phyloP scores from a whole-genome alignment of 2,329 filamentous ascomycete genomes.

The Fusarium sp. region DNA sequence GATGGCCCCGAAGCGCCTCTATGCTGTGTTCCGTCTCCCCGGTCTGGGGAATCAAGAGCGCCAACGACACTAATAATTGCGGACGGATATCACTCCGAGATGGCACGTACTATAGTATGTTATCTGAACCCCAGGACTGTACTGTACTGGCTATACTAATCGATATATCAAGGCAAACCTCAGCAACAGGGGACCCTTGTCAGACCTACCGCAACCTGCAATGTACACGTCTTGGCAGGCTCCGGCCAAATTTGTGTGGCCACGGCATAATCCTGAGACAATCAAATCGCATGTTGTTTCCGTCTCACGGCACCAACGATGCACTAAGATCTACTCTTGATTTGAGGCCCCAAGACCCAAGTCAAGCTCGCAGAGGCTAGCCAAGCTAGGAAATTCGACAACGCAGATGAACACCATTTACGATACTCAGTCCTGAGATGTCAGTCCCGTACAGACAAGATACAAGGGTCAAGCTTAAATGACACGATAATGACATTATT shows the following conservation, averaged over 20 bases:
- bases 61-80: background rate
- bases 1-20: background rate
- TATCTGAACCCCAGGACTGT: background rate
- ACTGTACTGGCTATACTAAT: background rate
- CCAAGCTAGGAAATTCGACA: background rate
- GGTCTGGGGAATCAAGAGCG: background rate
- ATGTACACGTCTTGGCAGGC: conserved; percentile 19
- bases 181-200: conserved; percentile 4
- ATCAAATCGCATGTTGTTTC: background rate
- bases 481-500: background rate
- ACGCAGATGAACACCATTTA: background rate
- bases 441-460: background rate
- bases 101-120: background rate
- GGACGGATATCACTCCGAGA: background rate
- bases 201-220: conserved; percentile 1
- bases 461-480: background rate
- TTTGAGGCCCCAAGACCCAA: conserved; percentile 1
- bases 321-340: background rate
- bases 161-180: background rate
- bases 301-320: background rate
- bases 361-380: background rate
- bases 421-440: background rate
- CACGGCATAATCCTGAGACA: background rate
- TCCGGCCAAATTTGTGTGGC: background rate
- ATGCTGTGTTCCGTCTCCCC: conserved; percentile 14